A percentile compares a stretch with the other conserved stretches of the same genome.
Evolutionary conservation across 1,139 yeast species (phyloP).

Genomic region (Candida tunisiensis): DNA sequence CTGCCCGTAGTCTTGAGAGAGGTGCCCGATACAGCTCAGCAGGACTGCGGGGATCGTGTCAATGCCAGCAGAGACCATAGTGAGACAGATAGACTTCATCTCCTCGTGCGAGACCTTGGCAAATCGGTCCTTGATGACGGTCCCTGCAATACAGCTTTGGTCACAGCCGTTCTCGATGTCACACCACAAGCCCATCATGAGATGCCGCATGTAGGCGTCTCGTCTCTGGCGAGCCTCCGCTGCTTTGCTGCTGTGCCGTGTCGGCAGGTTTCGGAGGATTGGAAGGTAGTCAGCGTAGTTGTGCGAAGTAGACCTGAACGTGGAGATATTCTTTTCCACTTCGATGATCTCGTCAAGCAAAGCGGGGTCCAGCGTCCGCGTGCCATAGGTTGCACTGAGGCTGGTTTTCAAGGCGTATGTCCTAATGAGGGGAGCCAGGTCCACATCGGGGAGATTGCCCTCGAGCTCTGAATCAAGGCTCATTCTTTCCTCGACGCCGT

Average conservation of each 20-base stretch:
- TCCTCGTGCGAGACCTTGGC: conserved; percentile 25
- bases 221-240: conserved; percentile 28
- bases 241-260: background rate
- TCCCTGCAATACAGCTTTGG: background rate
- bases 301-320: conserved; percentile 45
- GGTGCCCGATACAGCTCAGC: conserved; percentile 43
- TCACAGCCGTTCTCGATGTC: background rate
- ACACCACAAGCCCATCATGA: conserved; percentile 16
- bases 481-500: too few species aligned
- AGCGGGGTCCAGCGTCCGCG: conserved; percentile 8
- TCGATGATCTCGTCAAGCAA: conserved; percentile 38
- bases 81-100: conserved; percentile 44
- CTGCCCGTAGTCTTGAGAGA: conserved; percentile 34
- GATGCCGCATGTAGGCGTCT: conserved; percentile 34
- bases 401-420: conserved; percentile 35
- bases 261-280: conserved; percentile 18
- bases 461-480: too few species aligned
- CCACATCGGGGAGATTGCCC: too few species aligned
- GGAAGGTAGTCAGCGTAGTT: conserved; percentile 51
- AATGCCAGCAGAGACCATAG: conserved; percentile 68
- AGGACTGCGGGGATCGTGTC: conserved; percentile 57
- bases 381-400: too few species aligned
- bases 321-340: conserved; percentile 48
- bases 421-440: conserved; percentile 29
- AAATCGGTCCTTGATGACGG: conserved; percentile 11